These are phyloP conservation scores for Xylaria castorea DNA, from an alignment of 495 filamentous ascomycete species.

Conservation along the genomic window DNA sequence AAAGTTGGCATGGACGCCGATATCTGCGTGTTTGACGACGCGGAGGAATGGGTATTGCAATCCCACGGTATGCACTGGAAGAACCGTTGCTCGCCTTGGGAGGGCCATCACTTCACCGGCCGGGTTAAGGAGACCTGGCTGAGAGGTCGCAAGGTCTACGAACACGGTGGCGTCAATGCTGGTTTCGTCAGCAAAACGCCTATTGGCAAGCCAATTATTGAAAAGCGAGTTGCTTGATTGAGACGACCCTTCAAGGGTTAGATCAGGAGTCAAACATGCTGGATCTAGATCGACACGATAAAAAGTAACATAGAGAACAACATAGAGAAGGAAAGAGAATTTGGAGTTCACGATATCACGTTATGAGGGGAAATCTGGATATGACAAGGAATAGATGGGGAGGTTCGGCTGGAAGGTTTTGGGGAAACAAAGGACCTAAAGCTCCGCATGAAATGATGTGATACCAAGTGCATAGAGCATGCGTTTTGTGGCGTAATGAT, in stretches of 20 bases:
- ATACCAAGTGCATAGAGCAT: slow-evolving; percentile 26
- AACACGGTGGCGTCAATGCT: slow-evolving; percentile 47
- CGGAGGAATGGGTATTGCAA: slow-evolving; percentile 74
- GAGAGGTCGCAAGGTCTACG: slow-evolving; percentile 77
- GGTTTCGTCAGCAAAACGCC: slow-evolving; percentile 51
- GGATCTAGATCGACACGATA: slow-evolving; percentile 10
- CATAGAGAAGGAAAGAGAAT: neutral
- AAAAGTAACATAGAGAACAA: neutral
- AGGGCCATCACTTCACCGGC: slow-evolving; percentile 79
- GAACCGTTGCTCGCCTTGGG: slow-evolving; percentile 94
- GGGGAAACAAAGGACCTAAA: slow-evolving; percentile 15
- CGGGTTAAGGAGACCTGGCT: slow-evolving; percentile 92
- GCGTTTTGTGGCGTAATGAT: slow-evolving; percentile 28
- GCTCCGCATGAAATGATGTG: slow-evolving; percentile 24
- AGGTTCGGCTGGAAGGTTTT: neutral
- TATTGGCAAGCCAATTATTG: slow-evolving; percentile 50
- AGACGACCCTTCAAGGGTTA: neutral
- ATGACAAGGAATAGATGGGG: slow-evolving; percentile 5
- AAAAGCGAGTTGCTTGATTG: slow-evolving; percentile 42
- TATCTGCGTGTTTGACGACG: slow-evolving; percentile 89
- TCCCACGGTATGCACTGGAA: slow-evolving; percentile 82
- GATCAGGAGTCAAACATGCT: neutral
- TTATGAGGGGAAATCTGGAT: slow-evolving; percentile 2
- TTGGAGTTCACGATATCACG: slow-evolving; percentile 10
- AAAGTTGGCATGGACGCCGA: slow-evolving; percentile 89